Evolutionary conservation across 2,329 filamentous ascomycete genomes (phyloP).

Genomic region (Canariomyces notabilis): DNA sequence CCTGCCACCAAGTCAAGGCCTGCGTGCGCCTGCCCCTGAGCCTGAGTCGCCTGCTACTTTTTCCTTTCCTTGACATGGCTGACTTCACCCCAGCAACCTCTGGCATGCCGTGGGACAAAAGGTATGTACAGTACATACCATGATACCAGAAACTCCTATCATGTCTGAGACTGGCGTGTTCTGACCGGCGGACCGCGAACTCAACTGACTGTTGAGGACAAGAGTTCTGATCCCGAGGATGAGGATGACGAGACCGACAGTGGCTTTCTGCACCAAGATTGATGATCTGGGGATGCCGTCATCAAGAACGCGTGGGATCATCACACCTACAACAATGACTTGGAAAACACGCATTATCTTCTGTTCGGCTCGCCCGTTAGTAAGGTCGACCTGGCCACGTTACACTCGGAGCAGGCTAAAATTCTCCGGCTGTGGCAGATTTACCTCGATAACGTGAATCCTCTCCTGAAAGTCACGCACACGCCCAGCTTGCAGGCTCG

Average conservation of each 20-base stretch:
- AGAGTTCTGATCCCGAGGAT: constrained; percentile 19
- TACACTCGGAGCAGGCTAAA: constrained; percentile 45
- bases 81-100: constrained; percentile 35
- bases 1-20: no score
- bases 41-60: no score
- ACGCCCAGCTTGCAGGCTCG: constrained; percentile 48
- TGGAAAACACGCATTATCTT: constrained; percentile 41
- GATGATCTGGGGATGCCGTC: constrained; percentile 30
- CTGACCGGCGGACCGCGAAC: no score
- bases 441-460: constrained; percentile 55
- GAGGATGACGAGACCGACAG: constrained; percentile 23
- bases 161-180: no score
- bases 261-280: constrained; percentile 28
- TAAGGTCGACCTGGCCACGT: constrained; percentile 39
- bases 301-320: constrained; percentile 44
- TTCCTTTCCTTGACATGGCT: constrained; percentile 4
- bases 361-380: constrained; percentile 46
- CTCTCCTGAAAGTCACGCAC: constrained; percentile 55
- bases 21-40: no score
- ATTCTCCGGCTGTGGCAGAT: constrained; percentile 52
- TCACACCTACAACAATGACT: constrained; percentile 21
- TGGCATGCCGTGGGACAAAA: constrained; percentile 42
- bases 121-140: no score
- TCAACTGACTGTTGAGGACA: no score
- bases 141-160: no score